Evolutionary conservation across 1,284 basidiomycete species (phyloP).

Genomic region (Sphagnurus paluster): DNA sequence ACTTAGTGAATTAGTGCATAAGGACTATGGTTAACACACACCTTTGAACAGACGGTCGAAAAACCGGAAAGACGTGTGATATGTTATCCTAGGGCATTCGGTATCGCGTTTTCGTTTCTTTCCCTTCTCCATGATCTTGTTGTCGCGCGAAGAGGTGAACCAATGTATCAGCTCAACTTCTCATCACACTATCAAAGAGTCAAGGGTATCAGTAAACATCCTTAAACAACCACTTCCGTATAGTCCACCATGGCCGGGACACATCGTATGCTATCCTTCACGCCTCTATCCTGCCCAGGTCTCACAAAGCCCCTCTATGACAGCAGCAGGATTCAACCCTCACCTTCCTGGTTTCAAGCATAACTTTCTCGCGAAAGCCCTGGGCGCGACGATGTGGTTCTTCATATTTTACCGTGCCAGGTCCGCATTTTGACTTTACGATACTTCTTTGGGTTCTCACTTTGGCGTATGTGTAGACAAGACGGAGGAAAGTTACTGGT

Average conservation of each 20-base stretch:
- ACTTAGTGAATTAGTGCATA: constrained; percentile 9
- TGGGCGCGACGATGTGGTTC: constrained; percentile 96
- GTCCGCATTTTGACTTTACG: constrained; percentile 45
- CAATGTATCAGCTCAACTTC: constrained; percentile 12
- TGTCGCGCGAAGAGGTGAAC: constrained; percentile 16
- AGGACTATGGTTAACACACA: constrained; percentile 23
- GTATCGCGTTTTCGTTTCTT: constrained; percentile 48
- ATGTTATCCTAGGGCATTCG: constrained; percentile 54
- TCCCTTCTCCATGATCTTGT: constrained; percentile 34
- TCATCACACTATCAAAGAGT: constrained; percentile 3
- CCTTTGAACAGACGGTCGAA: constrained; percentile 72
- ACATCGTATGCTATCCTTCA: constrained; percentile 27
- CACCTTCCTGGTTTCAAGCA: constrained; percentile 79
- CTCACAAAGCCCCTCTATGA: not conserved
- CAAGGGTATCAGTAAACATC: constrained; percentile 12
- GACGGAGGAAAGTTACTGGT: constrained; percentile 77
- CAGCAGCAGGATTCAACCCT: constrained; percentile 79
- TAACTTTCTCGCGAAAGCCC: constrained; percentile 77
- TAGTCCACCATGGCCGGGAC: constrained; percentile 34
- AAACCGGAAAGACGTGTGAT: constrained; percentile 44
- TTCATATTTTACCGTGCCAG: constrained; percentile 94
- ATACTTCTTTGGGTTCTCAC: constrained; percentile 7
- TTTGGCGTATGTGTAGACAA: constrained; percentile 47
- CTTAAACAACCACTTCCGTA: constrained; percentile 11
- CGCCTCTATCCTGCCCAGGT: constrained; percentile 8